Evolutionary conservation across 768 basidiomycete genomes (phyloP), one percentile per base, ranked within the genome.

Genomic region (Leucocoprinus leucothites): DNA sequence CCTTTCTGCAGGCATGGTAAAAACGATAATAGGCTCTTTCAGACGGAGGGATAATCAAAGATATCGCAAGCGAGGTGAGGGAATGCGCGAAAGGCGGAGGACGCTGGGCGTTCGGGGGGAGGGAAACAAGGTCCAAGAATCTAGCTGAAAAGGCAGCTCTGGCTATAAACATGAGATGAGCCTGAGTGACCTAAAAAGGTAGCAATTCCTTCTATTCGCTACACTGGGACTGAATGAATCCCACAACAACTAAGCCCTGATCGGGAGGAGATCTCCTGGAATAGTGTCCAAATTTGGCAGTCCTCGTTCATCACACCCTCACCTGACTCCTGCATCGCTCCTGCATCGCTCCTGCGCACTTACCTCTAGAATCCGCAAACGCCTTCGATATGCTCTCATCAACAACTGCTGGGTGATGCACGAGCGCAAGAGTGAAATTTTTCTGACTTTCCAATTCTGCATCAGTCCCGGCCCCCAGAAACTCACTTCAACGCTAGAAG

Each of bases 1-100:
- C 56, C 70, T 62, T n/a, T 67, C 68, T 11, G 63, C 70, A 61
- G 70, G 70, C 70, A 71, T 71, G n/a, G 41, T 43, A 34, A 6
- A 31, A 53, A 35, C 25, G 47, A 41, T 42, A 43, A 34, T 21
- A 9, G 13, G 42, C 19, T 35, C 28, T 38, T 38, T 26, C 19
- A 51, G 40, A 52, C 34, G 26, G 24, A 35, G 48, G 36, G 31
- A 35, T 35, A 40, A 53, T 34, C 11, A 51, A 34, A 40, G 55
- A 45, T 49, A 35, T 44, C 49, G 53, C 58, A 41, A 59, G 45
- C 44, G 53, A 34, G 22, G 51, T 45, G 58, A 51, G 48, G 45
- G 43, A 35, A n/a, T n/a, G 56, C 26, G 60, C 31, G 13, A 40
- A 26, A 55, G 46, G 53, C 43, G 55, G 51, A 56, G 44, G 21